Conservation (phyloP, 805 yeast genomes). For the Ogataea chonburiensis region DNA sequence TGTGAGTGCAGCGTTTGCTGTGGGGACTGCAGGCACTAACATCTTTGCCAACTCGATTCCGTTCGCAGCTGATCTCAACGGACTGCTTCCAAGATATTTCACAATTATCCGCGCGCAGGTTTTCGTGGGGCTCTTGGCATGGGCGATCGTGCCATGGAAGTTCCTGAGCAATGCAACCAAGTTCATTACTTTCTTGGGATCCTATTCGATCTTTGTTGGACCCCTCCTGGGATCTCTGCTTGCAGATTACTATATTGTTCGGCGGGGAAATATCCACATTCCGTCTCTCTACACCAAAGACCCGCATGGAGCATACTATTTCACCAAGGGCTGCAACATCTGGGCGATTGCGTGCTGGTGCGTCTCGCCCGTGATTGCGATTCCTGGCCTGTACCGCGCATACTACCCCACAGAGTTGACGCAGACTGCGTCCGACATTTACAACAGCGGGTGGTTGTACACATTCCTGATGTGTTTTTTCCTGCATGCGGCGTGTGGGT, state of each 20-base stretch:
- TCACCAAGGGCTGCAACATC: conserved; percentile 18
- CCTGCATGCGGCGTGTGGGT: conserved; percentile 16
- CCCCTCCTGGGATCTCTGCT: conserved; percentile 23
- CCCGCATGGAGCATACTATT: conserved; percentile 20
- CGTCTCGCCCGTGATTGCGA: conserved; percentile 25
- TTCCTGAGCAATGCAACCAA: conserved; percentile 22
- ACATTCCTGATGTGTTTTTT: conserved; percentile 21
- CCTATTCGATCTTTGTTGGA: conserved; percentile 25
- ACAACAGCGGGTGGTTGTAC: conserved; percentile 27
- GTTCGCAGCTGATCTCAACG: conserved; percentile 29
- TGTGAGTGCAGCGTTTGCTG: conserved; percentile 18
- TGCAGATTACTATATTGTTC: conserved; percentile 22
- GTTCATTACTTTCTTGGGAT: conserved; percentile 23
- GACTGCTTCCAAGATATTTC: conserved; percentile 30
- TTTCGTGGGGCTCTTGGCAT: conserved; percentile 20
- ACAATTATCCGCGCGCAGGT: conserved; percentile 28
- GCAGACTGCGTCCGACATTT: conserved; percentile 22
- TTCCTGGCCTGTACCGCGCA: conserved; percentile 32
- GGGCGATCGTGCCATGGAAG: conserved; percentile 29
- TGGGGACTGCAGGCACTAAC: conserved; percentile 33
- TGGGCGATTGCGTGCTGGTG: conserved; percentile 23
- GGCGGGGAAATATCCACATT: conserved; percentile 23
- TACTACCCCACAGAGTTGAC: conserved; percentile 20
- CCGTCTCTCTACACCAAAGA: conserved; percentile 21
- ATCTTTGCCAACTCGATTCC: conserved; percentile 31